Evolutionary conservation across 2,329 filamentous ascomycete species (phyloP).

Genomic region (Phyllosticta citriasiana): DNA sequence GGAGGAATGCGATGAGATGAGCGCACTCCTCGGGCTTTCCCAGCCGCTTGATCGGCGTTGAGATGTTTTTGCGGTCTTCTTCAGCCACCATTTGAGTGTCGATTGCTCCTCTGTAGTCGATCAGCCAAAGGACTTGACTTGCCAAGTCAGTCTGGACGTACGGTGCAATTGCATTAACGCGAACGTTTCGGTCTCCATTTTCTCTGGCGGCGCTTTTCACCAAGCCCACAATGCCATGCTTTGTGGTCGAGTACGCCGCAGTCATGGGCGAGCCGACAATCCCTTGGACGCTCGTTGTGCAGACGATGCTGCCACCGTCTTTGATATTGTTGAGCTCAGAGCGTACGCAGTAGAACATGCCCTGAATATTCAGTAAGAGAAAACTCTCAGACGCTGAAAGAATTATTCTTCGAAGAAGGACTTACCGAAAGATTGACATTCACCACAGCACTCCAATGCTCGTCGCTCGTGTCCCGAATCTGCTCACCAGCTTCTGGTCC

Average conservation of each 20-base stretch:
- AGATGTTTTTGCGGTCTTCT: not conserved
- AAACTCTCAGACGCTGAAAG: not conserved
- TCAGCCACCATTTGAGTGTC: slow-evolving; percentile 18
- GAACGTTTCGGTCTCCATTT: slow-evolving; percentile 22
- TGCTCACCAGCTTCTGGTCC: slow-evolving; percentile 25
- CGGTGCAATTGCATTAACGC: slow-evolving; percentile 33
- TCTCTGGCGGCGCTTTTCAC: slow-evolving; percentile 29
- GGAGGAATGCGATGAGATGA: slow-evolving; percentile 31
- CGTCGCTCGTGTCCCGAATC: slow-evolving; percentile 21
- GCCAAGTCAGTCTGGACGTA: slow-evolving; percentile 16
- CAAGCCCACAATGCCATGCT: slow-evolving; percentile 16
- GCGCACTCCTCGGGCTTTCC: slow-evolving; percentile 22
- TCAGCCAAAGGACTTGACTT: not conserved
- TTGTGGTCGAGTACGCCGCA: slow-evolving; percentile 11
- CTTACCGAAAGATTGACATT: slow-evolving; percentile 23
- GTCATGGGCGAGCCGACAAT: slow-evolving; percentile 27
- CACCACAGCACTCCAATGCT: slow-evolving; percentile 25
- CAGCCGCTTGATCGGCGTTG: slow-evolving; percentile 4
- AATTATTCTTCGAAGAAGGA: slow-evolving; percentile 2
- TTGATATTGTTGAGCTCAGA: slow-evolving; percentile 26
- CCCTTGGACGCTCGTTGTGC: slow-evolving; percentile 40
- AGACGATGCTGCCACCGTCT: slow-evolving; percentile 22
- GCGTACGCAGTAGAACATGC: slow-evolving; percentile 13
- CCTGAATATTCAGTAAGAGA: not conserved
- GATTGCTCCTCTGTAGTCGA: slow-evolving; percentile 11